Evolutionary conservation across 164 flowering plant species (phyloP).

Genomic region (Hamamelis virginiana): DNA sequence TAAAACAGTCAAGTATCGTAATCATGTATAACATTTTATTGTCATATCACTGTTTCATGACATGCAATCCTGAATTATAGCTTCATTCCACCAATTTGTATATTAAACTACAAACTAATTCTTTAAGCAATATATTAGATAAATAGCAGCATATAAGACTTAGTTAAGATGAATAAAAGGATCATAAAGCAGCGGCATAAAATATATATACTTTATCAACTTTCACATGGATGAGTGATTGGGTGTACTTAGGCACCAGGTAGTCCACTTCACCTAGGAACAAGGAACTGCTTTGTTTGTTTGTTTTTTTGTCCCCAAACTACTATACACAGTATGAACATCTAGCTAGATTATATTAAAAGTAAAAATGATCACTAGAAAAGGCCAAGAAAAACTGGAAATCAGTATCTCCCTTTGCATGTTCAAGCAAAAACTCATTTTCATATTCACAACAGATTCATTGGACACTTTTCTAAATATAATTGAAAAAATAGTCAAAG

Average conservation of each 20-base stretch:
- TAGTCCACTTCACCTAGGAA: background rate
- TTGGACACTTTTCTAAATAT: background rate
- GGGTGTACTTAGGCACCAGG: background rate
- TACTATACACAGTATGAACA: no score
- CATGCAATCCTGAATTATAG: background rate
- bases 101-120: background rate
- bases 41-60: background rate
- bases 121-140: background rate
- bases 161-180: background rate
- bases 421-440: no score
- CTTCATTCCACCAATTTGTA: background rate
- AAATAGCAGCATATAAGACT: background rate
- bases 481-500: background rate
- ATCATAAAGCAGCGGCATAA: background rate
- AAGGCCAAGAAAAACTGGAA: no score
- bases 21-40: background rate
- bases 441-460: background rate
- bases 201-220: background rate
- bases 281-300: no score
- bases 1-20: background rate
- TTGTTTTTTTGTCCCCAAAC: no score
- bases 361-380: no score
- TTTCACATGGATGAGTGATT: background rate
- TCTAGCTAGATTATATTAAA: no score
- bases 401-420: no score